Base-by-base conservation (phyloP, 139 green algal genomes). In the Coelastrella sp. region DNA sequence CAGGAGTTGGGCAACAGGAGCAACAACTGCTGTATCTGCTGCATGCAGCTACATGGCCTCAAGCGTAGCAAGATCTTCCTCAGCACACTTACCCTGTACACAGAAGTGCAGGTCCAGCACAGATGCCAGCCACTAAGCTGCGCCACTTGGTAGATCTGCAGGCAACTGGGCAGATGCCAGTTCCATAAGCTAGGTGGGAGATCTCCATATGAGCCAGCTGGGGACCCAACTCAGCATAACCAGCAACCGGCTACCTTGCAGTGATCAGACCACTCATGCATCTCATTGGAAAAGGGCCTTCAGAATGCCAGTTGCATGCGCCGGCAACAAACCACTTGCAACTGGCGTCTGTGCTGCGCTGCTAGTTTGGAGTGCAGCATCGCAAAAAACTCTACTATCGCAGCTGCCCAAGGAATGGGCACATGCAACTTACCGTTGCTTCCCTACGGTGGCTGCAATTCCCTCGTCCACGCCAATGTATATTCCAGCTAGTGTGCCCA, bases 31-130 rank as follows among this genome's bases (percentile, higher is more conserved):
- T 22, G 63, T 17, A 70, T 22, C 15, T 70, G 63, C 63, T 70
- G 63, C 63, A 22, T 76, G 68, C 68, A 76, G 19, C 19, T 49
- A 49, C 3, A 49, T 49, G 35, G 35, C 35, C 35, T 49, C 3
- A 76, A 19, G 7, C 35, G 68, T 19, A 27, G 19, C 7, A 76
- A 70, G 12, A 70, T 22, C 63, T 70, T 14, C 63, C 15, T 70
- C 63, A 14, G 15, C 19, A 15, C 60, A 4, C 91, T 89, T 58
- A 95, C 93, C 91, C 93, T 8, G 93, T 94, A 8, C 93, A 92
- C 80, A 98, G 94, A 35, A 99, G 82, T 4, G 96, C 91, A 6
- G 97, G 97, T 0, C 96, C 97, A n/a, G 97, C 97, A 10, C 94
- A 82, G n/a, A 92, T 79, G 0, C 97, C 97, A 58, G 97, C 96